Evolutionary conservation across 2,329 filamentous ascomycete genomes (phyloP).

Genomic region (Alternaria arborescens): DNA sequence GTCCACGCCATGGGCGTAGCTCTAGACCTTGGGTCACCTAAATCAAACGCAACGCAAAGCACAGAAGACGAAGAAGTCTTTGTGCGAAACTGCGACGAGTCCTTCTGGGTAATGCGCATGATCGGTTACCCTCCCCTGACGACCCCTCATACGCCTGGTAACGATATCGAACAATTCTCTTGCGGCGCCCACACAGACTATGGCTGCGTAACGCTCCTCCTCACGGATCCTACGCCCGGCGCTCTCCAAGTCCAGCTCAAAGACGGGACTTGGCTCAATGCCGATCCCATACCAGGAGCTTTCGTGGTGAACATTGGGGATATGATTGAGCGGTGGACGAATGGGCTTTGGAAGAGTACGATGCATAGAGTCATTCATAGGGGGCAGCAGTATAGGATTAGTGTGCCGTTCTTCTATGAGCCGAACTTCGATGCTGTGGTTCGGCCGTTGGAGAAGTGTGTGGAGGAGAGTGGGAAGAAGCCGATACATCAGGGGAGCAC

Average conservation of each 20-base stretch:
- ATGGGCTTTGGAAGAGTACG: constrained; percentile 55
- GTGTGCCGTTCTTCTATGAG: constrained; percentile 61
- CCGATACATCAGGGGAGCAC: constrained; percentile 43
- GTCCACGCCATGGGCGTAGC: constrained; percentile 53
- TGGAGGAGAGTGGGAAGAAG: constrained; percentile 43
- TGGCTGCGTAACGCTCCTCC: constrained; percentile 58
- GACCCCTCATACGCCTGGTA: not conserved
- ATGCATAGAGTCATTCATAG: constrained; percentile 57
- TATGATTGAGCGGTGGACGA: constrained; percentile 59
- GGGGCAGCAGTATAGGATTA: constrained; percentile 51
- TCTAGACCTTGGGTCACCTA: constrained; percentile 35
- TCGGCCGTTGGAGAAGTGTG: constrained; percentile 50
- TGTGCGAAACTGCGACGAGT: constrained; percentile 39
- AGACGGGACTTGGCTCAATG: constrained; percentile 56
- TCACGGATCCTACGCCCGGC: constrained; percentile 54
- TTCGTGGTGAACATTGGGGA: constrained; percentile 62
- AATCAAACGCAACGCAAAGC: not conserved
- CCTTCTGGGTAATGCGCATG: constrained; percentile 54
- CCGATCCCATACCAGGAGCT: constrained; percentile 54
- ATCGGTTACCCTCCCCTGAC: constrained; percentile 51
- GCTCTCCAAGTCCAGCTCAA: constrained; percentile 56
- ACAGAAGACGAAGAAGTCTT: constrained; percentile 45
- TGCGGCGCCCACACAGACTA: constrained; percentile 58
- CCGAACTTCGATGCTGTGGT: constrained; percentile 54
- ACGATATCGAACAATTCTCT: constrained; percentile 43